Base-by-base conservation (phyloP, 805 yeast genomes). In the Komagataella pastoris region DNA sequence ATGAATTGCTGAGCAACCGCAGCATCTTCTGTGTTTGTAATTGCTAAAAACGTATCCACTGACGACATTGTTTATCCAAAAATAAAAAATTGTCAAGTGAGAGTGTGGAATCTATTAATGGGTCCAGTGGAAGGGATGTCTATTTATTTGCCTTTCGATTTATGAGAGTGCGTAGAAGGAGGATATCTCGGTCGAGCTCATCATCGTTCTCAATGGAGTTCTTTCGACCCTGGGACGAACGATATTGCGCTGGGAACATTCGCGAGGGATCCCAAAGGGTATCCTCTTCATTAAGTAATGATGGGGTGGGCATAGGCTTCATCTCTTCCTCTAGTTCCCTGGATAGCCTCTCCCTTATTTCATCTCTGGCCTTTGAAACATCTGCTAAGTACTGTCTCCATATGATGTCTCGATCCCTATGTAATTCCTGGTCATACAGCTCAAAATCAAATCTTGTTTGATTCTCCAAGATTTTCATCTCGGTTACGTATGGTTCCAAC, bases 1-100 rank as follows among this genome's bases (percentile, higher is more conserved):
- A 93, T 65, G 61, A 83, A 93, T 57, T 83, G 88, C 51, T 73
- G 69, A 0, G 98, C 98, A 10, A 77, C 68, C 4, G 73, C 74
- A 1, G 77, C 73, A 61, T 85, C 91, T 1, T 79, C 74, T 2
- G 80, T 79, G 19, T 88, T 85, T 0, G 98, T 89, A 51, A 93
- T 82, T 46, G 91, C 90, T 65, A 90, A 71, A 65, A 93, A 93
- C 19, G 82, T 77, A 19, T 85, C 82, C 44, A 87, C 71, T 49
- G 72, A 67, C 50, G 47, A 76, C 85, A 46, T 59, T 61, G 62
- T 58, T 59, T n/a, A 30, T 30, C 40, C 14, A 30, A 21, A 14
- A 14, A 10, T 30, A 30, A 30, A 7, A 7, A 21, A 21, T 21
- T 21, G 23, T 21, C 23, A 21, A 30, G 40, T 30, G 40, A 30